Evolutionary conservation across 2,329 filamentous ascomycete genomes (phyloP).

Genomic region (Coniochaeta hoffmannii): DNA sequence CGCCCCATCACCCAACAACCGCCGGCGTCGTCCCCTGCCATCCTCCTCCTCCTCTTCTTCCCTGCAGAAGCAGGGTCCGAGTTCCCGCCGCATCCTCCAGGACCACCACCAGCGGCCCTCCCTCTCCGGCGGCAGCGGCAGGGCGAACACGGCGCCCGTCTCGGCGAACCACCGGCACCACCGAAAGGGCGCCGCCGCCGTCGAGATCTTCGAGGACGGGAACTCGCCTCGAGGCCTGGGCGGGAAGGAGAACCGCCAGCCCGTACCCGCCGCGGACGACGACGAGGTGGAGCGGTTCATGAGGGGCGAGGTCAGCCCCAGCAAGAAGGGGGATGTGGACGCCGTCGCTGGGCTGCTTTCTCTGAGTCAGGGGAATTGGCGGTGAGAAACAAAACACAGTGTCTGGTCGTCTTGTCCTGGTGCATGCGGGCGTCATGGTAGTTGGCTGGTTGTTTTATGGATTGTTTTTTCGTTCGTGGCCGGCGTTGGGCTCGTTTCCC

Average conservation of each 20-base stretch:
- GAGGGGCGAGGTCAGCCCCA: constrained; percentile 55
- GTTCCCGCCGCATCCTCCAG: constrained; percentile 24
- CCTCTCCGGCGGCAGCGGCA: constrained; percentile 23
- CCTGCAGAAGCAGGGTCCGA: not conserved
- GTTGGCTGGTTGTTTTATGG: not conserved
- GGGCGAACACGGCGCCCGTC: constrained; percentile 33
- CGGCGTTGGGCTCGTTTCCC: not conserved
- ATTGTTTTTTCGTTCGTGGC: not conserved
- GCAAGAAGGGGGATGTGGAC: constrained; percentile 75
- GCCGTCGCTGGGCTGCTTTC: constrained; percentile 85
- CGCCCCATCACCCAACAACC: not conserved
- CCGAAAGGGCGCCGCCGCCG: constrained; percentile 18
- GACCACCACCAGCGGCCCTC: constrained; percentile 29
- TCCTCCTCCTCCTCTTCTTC: not conserved
- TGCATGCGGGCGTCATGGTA: not conserved
- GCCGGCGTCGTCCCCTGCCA: not conserved
- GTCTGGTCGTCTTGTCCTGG: not conserved
- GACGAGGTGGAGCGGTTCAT: constrained; percentile 70
- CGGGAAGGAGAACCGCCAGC: constrained; percentile 9
- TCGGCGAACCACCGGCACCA: constrained; percentile 15
- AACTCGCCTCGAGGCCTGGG: constrained; percentile 14
- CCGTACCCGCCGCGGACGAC: constrained; percentile 29
- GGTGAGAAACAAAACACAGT: constrained; percentile 33
- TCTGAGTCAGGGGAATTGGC: constrained; percentile 88
- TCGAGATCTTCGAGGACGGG: constrained; percentile 47